Evolutionary conservation across 441 rosid genomes (phyloP), one percentile per base, ranked within the genome.

Genomic region (Mallotus japonicus): DNA sequence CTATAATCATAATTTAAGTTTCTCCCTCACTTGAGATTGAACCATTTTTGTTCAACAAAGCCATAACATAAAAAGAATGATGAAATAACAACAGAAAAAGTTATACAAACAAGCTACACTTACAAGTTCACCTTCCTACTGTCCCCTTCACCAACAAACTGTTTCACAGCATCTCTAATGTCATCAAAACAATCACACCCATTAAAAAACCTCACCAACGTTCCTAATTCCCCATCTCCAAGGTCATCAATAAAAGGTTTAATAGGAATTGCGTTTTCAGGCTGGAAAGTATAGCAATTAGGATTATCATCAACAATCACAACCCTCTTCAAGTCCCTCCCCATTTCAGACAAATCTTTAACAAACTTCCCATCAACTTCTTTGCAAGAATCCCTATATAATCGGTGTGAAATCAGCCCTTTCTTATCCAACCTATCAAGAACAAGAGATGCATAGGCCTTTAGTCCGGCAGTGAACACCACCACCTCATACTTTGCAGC

Each of bases 381-480:
- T 61, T 70, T 82, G 75, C 97, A 92, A 0, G 93, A 89, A 71
- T 92, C 90, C 54, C 92, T 69, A 47, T 89, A 92, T 22, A 86
- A 80, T 75, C 92, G 80, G 63, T 87, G 83, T 0, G 91, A 79
- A 22, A 92, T 84, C 70, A 88, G 55, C 17, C 88, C 77, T 50
- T 81, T 71, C 4, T 68, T 78, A 65, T 92, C 97, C 24, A 92
- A 44, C 71, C 62, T 76, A 44, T 92, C 97, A 13, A 92, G 84
- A 22, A 92, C 94, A 14, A 85, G 65, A 0, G 97, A 85, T 1
- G 99, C 97, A 72, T 94, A 94, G 63, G 85, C 93, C 73, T 71
- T 81, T 3, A 92, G 67, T 9, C 97, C 97, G 40, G 99, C 97
- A 5, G 97, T 92, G 87, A 94, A 94, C 28, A 94, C 87, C 64